Conservation (phyloP, 148 eudicot species). For the Chenopodium album region DNA sequence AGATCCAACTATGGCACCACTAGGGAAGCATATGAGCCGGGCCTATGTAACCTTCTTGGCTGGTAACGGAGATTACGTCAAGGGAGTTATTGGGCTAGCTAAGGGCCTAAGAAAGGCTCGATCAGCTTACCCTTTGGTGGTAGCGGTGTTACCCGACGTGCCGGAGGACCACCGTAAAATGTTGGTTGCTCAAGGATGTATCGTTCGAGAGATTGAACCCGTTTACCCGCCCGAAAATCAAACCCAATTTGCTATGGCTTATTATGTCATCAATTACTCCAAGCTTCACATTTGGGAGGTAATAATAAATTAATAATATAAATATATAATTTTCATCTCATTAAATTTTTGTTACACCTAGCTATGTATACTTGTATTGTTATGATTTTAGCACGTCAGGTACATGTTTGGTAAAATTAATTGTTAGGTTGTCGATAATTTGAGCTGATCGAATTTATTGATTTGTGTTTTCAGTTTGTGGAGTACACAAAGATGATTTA, state of each 20-base stretch:
- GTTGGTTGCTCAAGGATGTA: constrained; percentile 49
- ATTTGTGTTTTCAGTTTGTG: constrained; percentile 33
- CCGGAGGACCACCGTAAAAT: constrained; percentile 56
- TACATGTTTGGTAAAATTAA: too few species aligned
- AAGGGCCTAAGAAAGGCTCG: constrained; percentile 47
- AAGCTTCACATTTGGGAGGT: constrained; percentile 69
- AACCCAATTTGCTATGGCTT: constrained; percentile 55
- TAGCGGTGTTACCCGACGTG: constrained; percentile 60
- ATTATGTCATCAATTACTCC: constrained; percentile 61
- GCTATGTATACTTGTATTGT: too few species aligned
- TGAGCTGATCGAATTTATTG: not conserved
- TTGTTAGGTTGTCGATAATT: not conserved
- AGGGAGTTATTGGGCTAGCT: constrained; percentile 49
- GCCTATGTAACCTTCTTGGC: constrained; percentile 54
- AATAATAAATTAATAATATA: constrained; percentile 5
- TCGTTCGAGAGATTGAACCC: constrained; percentile 51
- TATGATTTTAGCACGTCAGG: too few species aligned
- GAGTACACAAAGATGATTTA: constrained; percentile 51
- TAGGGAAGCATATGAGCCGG: constrained; percentile 9
- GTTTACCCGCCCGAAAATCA: constrained; percentile 56
- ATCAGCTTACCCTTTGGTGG: constrained; percentile 49
- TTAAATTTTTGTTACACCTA: too few species aligned
- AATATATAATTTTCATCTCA: too few species aligned
- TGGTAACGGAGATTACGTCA: constrained; percentile 45
- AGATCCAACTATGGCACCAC: not conserved